Evolutionary conservation across 768 basidiomycete genomes (phyloP).

Genomic region (Sarcodon aspratus): DNA sequence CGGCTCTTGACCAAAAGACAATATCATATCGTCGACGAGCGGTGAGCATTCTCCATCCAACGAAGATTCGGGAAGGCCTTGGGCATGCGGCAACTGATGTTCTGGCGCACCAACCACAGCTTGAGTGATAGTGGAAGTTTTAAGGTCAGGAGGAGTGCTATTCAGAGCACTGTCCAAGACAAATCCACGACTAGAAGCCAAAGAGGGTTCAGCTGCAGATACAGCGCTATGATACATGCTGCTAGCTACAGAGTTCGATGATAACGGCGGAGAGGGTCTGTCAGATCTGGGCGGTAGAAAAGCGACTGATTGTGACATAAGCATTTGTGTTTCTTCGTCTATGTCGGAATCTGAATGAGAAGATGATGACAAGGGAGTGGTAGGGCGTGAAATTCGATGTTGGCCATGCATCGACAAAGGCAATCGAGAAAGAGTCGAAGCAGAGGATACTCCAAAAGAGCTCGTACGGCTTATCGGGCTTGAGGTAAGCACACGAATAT

Average conservation of each 20-base stretch:
- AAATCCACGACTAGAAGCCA: neutral
- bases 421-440: conserved; percentile 2
- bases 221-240: conserved; percentile 77
- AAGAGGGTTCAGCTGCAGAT: conserved; percentile 19
- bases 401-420: conserved; percentile 5
- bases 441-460: conserved; percentile 2
- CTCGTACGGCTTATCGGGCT: neutral
- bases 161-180: neutral
- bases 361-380: conserved; percentile 41
- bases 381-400: conserved; percentile 17
- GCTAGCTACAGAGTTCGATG: conserved; percentile 35
- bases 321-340: conserved; percentile 52
- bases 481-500: conserved; percentile 19
- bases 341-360: conserved; percentile 21
- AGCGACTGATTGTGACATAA: conserved; percentile 70
- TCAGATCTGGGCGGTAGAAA: conserved; percentile 27
- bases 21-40: conserved; percentile 31
- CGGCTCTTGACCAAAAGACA: conserved; percentile 56
- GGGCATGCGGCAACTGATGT: no score
- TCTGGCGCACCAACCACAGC: no score
- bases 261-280: conserved; percentile 7
- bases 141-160: neutral
- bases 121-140: neutral
- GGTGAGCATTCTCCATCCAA: neutral
- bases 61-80: no score